A percentile compares a stretch with the other conserved stretches of the same genome.
Evolutionary conservation across 2,329 filamentous ascomycete species (phyloP).

Genomic region (Colletotrichum sp.): DNA sequence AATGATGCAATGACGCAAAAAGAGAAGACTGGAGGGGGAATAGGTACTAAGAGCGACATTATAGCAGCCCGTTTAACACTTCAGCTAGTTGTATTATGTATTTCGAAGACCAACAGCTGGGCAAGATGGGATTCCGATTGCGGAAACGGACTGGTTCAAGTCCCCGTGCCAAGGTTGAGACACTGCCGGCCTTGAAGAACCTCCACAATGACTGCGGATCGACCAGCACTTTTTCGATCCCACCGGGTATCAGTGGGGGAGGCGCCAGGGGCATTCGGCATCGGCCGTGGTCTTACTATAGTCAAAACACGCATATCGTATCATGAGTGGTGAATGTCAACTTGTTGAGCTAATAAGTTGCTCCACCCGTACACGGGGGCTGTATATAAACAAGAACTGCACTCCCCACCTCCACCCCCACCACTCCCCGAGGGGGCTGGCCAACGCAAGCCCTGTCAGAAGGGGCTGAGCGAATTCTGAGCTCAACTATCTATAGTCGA

Average conservation of each 20-base stretch:
- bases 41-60: not conserved
- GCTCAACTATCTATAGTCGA: not conserved
- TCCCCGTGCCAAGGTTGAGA: not conserved
- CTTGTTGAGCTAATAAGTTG: not conserved
- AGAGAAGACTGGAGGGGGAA: accelerated
- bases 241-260: not conserved
- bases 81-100: not conserved
- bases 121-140: not conserved
- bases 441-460: not conserved
- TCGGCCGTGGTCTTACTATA: not conserved
- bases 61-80: not conserved
- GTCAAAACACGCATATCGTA: not conserved
- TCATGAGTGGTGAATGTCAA: not conserved
- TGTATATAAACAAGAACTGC: not conserved
- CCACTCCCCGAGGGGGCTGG: not conserved
- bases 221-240: not conserved
- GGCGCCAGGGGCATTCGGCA: not conserved
- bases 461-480: not conserved
- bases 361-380: not conserved
- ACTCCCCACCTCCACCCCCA: not conserved
- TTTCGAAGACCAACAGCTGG: not conserved
- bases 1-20: not conserved
- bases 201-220: not conserved
- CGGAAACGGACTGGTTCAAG: not conserved
- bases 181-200: not conserved